phyloP scores from a whole-genome alignment of 192 early-diverging fungal species.

The Entophlyctis luteolus region DNA sequence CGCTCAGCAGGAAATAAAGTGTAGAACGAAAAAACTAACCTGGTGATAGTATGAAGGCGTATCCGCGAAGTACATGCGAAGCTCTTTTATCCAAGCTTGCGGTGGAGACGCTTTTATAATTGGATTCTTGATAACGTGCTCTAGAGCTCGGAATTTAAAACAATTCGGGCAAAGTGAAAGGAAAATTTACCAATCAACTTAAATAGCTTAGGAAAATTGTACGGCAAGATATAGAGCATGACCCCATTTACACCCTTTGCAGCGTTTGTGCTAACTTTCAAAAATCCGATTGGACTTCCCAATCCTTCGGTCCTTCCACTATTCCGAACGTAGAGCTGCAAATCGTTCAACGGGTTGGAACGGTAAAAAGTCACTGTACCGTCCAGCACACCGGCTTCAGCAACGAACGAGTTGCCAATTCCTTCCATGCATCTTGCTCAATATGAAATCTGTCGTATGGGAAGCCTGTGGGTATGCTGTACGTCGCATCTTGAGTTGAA shows the following conservation, averaged over 20 bases:
- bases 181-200: slow-evolving; percentile 33
- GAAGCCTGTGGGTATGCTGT: slow-evolving; percentile 67
- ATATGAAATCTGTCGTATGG: slow-evolving; percentile 74
- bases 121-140: slow-evolving; percentile 13
- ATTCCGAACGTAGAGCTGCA: slow-evolving; percentile 47
- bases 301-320: slow-evolving; percentile 58
- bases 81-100: slow-evolving; percentile 52
- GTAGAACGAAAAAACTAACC: slow-evolving; percentile 38
- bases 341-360: not conserved
- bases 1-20: slow-evolving; percentile 62
- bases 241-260: slow-evolving; percentile 53
- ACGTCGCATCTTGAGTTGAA: slow-evolving; percentile 51
- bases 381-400: not conserved
- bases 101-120: slow-evolving; percentile 40
- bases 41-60: slow-evolving; percentile 33
- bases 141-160: slow-evolving; percentile 33
- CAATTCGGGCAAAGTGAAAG: slow-evolving; percentile 25
- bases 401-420: slow-evolving; percentile 54
- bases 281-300: slow-evolving; percentile 70
- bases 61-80: slow-evolving; percentile 28
- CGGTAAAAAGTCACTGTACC: slow-evolving; percentile 49
- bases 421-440: slow-evolving; percentile 57
- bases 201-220: slow-evolving; percentile 76
- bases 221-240: slow-evolving; percentile 71
- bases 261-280: slow-evolving; percentile 59